Evolutionary conservation across 2,329 filamentous ascomycete species (phyloP).

Genomic region (Huntiella abstrusa): DNA sequence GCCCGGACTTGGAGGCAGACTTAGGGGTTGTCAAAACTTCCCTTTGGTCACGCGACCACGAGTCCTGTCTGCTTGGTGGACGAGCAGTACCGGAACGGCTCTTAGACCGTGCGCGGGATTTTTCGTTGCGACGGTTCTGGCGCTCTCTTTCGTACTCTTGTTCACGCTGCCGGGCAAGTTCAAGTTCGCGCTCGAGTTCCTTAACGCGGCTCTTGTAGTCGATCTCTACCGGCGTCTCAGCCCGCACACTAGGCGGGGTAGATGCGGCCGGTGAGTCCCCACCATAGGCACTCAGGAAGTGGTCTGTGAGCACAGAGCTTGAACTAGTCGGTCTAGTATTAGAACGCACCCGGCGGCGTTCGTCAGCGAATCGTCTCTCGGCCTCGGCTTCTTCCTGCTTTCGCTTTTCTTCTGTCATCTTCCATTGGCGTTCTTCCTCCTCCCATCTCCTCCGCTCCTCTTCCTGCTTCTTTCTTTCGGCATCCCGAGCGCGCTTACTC

Average conservation of each 20-base stretch:
- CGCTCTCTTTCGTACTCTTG: slow-evolving; percentile 42
- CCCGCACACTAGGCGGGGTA: slow-evolving; percentile 24
- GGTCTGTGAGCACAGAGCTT: slow-evolving; percentile 9
- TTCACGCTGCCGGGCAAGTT: slow-evolving; percentile 43
- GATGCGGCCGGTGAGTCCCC: slow-evolving; percentile 70
- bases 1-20: slow-evolving; percentile 1
- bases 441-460: slow-evolving; percentile 59
- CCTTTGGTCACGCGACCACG: slow-evolving; percentile 46
- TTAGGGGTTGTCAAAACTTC: slow-evolving; percentile 34
- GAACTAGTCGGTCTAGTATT: slow-evolving; percentile 19
- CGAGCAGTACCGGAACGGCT: slow-evolving; percentile 24
- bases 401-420: slow-evolving; percentile 53
- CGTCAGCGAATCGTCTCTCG: slow-evolving; percentile 46
- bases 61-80: slow-evolving; percentile 36
- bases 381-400: slow-evolving; percentile 55
- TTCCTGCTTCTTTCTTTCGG: slow-evolving; percentile 41
- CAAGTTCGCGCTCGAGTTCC: slow-evolving; percentile 58
- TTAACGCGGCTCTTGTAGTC: slow-evolving; percentile 50
- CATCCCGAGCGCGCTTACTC: slow-evolving; percentile 36
- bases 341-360: slow-evolving; percentile 42
- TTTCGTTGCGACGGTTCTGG: slow-evolving; percentile 22
- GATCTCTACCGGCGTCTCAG: slow-evolving; percentile 17
- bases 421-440: slow-evolving; percentile 60
- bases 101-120: slow-evolving; percentile 17
- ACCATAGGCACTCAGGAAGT: slow-evolving; percentile 39